phyloP scores from a whole-genome alignment of 2,329 filamentous ascomycete genomes.

The Diplocarpon mali region DNA sequence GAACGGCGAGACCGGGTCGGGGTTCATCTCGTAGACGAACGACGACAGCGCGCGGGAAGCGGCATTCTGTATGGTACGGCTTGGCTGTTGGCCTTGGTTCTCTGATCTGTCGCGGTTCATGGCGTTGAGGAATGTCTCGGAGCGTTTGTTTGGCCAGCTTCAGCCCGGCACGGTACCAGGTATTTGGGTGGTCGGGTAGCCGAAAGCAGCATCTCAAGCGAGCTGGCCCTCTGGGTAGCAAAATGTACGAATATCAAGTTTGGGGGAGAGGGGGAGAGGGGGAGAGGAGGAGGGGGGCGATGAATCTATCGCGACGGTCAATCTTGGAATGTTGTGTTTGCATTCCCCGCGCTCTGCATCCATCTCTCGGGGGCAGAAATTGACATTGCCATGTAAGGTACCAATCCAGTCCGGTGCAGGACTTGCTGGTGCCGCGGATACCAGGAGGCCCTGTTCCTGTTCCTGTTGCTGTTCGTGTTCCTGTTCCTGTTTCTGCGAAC shows the following conservation, averaged over 20 bases:
- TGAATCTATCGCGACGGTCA: conserved; percentile 9
- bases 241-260: conserved; percentile 17
- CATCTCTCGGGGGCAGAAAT: conserved; percentile 8
- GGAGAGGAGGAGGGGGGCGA: conserved; percentile 9
- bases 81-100: conserved; percentile 5
- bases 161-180: not conserved
- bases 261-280: no score
- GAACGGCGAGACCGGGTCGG: conserved; percentile 47
- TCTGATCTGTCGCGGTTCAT: conserved; percentile 11
- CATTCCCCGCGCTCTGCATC: conserved; percentile 9
- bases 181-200: conserved; percentile 2
- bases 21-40: conserved; percentile 36
- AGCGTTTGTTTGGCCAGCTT: conserved; percentile 12
- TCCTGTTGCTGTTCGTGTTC: no score
- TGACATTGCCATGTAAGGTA: no score
- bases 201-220: conserved; percentile 11
- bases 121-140: conserved; percentile 19
- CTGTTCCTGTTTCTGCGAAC: conserved; percentile 17
- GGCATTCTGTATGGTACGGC: conserved; percentile 10
- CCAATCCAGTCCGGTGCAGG: no score
- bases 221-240: conserved; percentile 3
- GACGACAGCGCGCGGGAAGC: conserved; percentile 4
- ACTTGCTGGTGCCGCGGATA: conserved; percentile 12
- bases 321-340: conserved; percentile 7
- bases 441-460: conserved; percentile 10